Evolutionary conservation across 2,329 filamentous ascomycete genomes (phyloP), one percentile per base, ranked within the genome.

Genomic region (Colletotrichum sp.): DNA sequence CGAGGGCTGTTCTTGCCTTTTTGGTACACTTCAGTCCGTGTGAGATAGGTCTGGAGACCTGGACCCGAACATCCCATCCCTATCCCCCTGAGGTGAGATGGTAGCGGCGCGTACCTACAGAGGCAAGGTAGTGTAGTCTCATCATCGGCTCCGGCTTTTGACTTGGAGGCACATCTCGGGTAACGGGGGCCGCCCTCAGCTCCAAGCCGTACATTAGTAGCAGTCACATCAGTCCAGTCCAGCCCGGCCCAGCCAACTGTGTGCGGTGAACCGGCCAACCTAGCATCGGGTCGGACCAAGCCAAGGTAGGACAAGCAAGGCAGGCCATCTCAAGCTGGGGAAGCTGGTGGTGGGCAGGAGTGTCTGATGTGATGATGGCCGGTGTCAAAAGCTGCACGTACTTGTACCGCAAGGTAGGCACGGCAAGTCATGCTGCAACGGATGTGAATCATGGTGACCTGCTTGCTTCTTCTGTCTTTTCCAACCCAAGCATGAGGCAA

Each of bases 201-300:
- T 32, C 57, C 52, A 60, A 65, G 59, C n/a, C n/a, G 26, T 59
- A 30, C 59, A 21, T 62, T 32, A 16, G 59, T 21, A 49, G 39
- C 16, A 64, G 36, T 69, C 52, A 36, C 24, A 39, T 60, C 36
- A 32, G 32, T 32, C 21, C 55, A 62, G 49, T 16, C 52, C 39
- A 72, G 72, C 30, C 65, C 57, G 57, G 71, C 67, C 72, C 67
- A 60, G 55, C 49, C 67, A 64, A 62, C 59, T 39, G n/a, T 26
- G n/a, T n/a, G 24, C 18, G 9, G 62, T 26, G 59, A 28, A 32
- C 24, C n/a, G 44, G 32, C 21, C 52, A n/a, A 39, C 13, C 21
- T 34, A 9, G 28, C 39, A 36, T 18, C 28, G 44, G 59, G 16
- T 39, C 66, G 52, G 52, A 49, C 30, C 67, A 62, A 21, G 34